phyloP scores from a whole-genome alignment of 2,329 filamentous ascomycete genomes.

The Arthrobotrys musiformis region DNA sequence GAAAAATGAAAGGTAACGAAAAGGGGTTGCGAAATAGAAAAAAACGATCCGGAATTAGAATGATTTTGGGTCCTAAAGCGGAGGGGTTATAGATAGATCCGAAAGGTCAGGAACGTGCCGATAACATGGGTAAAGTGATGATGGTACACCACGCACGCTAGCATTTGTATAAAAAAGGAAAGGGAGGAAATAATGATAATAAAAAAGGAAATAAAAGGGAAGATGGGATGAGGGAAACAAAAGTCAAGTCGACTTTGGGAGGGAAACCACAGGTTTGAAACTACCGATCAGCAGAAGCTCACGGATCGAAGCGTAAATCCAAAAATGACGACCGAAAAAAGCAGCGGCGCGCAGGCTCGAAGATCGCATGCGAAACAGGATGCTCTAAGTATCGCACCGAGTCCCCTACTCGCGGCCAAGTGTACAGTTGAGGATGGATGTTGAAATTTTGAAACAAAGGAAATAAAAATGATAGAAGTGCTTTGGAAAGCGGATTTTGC shows the following conservation, averaged over 20 bases:
- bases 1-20: constrained; percentile 60
- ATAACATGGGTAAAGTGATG: constrained; percentile 43
- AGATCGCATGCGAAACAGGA: constrained; percentile 4
- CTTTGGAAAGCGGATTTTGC: neutral
- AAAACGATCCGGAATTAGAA: constrained; percentile 44
- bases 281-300: constrained; percentile 52
- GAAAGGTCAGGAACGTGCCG: constrained; percentile 3
- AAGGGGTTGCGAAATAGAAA: constrained; percentile 42
- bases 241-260: constrained; percentile 31
- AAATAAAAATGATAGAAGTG: constrained; percentile 35
- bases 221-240: constrained; percentile 8
- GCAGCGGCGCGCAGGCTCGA: constrained; percentile 29
- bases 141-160: constrained; percentile 53
- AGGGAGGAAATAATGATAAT: constrained; percentile 2
- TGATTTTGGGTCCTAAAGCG: constrained; percentile 28
- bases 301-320: constrained; percentile 30
- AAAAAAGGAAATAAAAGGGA: neutral
- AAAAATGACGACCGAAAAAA: constrained; percentile 33
- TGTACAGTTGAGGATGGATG: constrained; percentile 38
- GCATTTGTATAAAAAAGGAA: constrained; percentile 31
- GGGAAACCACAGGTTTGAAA: constrained; percentile 40
- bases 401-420: constrained; percentile 21
- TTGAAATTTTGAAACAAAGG: constrained; percentile 43
- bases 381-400: constrained; percentile 21
- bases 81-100: constrained; percentile 12